Base-by-base conservation (phyloP, 1,139 yeast genomes). In the Saccharomycopsis hybrid region DNA sequence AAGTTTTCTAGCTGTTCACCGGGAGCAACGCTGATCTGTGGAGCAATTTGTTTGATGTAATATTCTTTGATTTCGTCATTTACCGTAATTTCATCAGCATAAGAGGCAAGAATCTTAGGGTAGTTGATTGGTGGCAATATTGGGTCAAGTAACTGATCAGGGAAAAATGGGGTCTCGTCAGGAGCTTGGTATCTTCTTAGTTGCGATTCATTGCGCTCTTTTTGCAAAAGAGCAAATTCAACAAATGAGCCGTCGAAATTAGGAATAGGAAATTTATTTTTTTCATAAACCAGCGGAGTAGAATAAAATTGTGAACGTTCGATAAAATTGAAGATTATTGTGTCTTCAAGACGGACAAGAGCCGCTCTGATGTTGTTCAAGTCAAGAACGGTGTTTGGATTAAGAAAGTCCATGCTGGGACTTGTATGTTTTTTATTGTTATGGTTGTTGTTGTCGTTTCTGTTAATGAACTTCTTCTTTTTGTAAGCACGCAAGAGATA, bases 131-230 rank as follows among this genome's bases (percentile, higher is more conserved):
- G 72, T 3, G 97, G 97, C 49, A 92, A 70, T 52, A 92, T 78
- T 2, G 95, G 79, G 28, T 76, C 73, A 46, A 76, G 70, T 49
- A 92, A 70, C 35, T 74, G 70, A 30, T 78, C 68, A 1, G 95
- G 95, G 71, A 83, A 89, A 64, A 89, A 92, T 2, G 98, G 92
- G 11, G 78, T 74, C 66, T 92, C 96, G 65, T 92, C 98, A 0
- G 97, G 97, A 0, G 97, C 90, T 62, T 89, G 92, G 64, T 82
- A 92, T 59, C 98, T 74, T 62, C 98, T 78, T 45, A 90, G 76
- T 64, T 85, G 94, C 3, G 95, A 82, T 57, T 92, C 96, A 9
- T 79, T 76, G 52, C 70, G 76, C 65, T 92, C 98, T 58, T 82
- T 72, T 60, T 87, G 92, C 53, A 78, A 64, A 44, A 90, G 70